These are phyloP conservation scores for Phaeosphaeriaceae sp. DNA, from an alignment of 2,329 filamentous ascomycete species.

Conservation along the genomic window DNA sequence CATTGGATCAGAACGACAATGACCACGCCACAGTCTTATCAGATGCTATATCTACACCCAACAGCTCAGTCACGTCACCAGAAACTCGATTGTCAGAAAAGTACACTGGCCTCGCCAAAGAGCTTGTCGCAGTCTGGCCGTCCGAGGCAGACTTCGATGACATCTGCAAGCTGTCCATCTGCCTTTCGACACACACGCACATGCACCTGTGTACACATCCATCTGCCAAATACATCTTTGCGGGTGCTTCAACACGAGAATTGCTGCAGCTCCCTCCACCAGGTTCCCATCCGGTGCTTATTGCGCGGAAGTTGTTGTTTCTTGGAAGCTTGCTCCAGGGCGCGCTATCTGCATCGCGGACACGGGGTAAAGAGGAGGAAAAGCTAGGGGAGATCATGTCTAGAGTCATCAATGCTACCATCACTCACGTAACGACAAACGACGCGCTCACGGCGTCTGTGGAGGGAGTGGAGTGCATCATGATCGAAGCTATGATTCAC, in stretches of 20 bases:
- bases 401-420: constrained; percentile 39
- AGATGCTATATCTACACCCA: background rate
- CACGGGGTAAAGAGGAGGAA: too few species aligned
- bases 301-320: constrained; percentile 44
- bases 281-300: constrained; percentile 38
- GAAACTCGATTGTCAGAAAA: background rate
- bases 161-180: constrained; percentile 42
- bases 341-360: constrained; percentile 3
- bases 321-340: constrained; percentile 40
- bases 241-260: constrained; percentile 31
- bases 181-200: constrained; percentile 45
- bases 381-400: constrained; percentile 33
- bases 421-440: constrained; percentile 43
- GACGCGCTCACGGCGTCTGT: constrained; percentile 48
- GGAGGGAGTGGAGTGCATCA: constrained; percentile 53
- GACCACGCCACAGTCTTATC: background rate
- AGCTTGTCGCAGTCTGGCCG: constrained; percentile 51
- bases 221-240: constrained; percentile 19
- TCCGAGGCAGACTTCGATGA: constrained; percentile 46
- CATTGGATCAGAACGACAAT: background rate
- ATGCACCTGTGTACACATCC: constrained; percentile 46
- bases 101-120: constrained; percentile 28
- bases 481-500: constrained; percentile 52
- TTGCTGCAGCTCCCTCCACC: constrained; percentile 39
- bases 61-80: background rate